Evolutionary conservation across 495 filamentous ascomycete species (phyloP).

Genomic region (Aspergillus bertholletiae): DNA sequence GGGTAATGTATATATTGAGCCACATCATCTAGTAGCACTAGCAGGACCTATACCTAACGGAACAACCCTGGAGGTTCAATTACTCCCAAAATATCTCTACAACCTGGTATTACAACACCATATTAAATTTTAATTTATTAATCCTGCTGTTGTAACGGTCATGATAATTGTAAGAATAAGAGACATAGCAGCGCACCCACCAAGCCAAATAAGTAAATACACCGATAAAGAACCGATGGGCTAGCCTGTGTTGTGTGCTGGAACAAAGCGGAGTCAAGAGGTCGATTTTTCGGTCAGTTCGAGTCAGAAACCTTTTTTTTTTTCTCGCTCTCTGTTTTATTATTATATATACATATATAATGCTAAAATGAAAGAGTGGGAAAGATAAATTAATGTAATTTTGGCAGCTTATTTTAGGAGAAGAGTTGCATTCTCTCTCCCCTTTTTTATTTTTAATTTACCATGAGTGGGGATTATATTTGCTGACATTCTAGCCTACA

Average conservation of each 20-base stretch:
- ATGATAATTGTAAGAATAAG: neutral
- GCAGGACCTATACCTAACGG: neutral
- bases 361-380: neutral
- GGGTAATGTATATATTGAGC: neutral
- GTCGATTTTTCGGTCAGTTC: neutral
- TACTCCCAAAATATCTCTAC: neutral
- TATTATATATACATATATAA: too few species aligned
- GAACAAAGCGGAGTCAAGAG: neutral
- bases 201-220: neutral
- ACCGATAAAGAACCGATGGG: neutral
- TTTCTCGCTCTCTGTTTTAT: too few species aligned
- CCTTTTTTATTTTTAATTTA: too few species aligned
- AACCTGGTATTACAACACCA: neutral
- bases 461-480: too few species aligned
- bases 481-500: neutral
- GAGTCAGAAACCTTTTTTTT: too few species aligned
- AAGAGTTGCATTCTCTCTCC: too few species aligned
- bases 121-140: neutral
- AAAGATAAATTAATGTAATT: neutral
- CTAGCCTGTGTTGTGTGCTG: neutral
- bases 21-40: neutral
- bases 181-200: neutral
- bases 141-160: too few species aligned
- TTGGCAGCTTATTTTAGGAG: neutral
- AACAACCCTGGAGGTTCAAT: neutral